Base-by-base conservation (phyloP, 2,329 filamentous ascomycete genomes). In the Trichoderma semiorbis region DNA sequence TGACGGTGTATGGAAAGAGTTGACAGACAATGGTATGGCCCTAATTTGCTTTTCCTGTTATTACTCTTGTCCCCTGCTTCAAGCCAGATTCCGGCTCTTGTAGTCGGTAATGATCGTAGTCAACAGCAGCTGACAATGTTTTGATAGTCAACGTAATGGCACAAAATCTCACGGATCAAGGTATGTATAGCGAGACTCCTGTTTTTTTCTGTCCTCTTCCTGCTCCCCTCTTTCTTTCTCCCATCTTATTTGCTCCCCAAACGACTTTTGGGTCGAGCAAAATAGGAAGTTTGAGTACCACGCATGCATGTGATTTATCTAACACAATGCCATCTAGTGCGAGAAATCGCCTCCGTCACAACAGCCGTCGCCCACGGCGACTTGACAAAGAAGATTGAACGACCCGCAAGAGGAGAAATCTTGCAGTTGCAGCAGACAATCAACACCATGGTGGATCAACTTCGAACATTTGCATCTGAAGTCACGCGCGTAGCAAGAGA, bases 1-100 rank as follows among this genome's bases (percentile, higher is more conserved):
- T 70, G 94, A 96, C 81, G 95, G 95, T 78, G 97, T 97, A 73
- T 98, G 95, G 95, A 97, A 97, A 79, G 95, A 98, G 84, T 85
- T 98, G 77, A 98, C 95, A 21, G 92, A 95, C 80, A 95, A 95
- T 78, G 90, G 90, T 91, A 84, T 81, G 72, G 57, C 26, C 24
- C 11, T 21, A 43, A 39, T 39, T 58, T 36, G 18, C 10, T 32
- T 3, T 28, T 57, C 50, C 30, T n/a, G 34, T 26, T 34, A 6
- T n/a, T 16, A 4, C 18, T 55, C 28, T 50, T 26, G 30, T 55
- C 43, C 32, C 12, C 14, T 32, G 2, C 21, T 18, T 30, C 18
- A 34, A 34, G 32, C 7, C 64, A 30, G 5, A 18, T 18, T 14
- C 36, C 36, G 63, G 63, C 16, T 39, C 7, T 28, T 5, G 30